These are phyloP conservation scores for Coemansia sp. DNA, from an alignment of 192 early-diverging fungal species.

Conservation along the genomic window DNA sequence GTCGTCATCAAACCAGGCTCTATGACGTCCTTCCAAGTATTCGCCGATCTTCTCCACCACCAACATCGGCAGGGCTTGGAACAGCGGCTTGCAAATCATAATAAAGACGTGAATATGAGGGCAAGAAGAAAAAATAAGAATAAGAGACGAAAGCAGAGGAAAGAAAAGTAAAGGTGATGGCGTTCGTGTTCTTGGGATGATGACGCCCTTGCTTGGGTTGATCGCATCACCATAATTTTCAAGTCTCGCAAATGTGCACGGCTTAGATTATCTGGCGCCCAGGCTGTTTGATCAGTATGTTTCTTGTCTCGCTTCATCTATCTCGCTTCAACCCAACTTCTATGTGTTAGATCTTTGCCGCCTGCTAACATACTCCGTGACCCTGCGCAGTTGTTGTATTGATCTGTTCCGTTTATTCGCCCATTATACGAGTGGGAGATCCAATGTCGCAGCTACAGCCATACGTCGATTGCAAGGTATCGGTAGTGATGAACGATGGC, in stretches of 20 bases:
- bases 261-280: not conserved
- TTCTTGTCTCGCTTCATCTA: not conserved
- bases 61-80: not conserved
- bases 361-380: conserved; percentile 6
- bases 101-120: too few relatives aligned
- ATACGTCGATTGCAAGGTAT: conserved; percentile 40
- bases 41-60: not conserved
- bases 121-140: not conserved
- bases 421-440: too few relatives aligned
- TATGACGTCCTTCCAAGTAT: not conserved
- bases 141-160: not conserved
- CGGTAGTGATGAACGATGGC: conserved; percentile 48
- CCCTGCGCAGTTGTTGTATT: not conserved
- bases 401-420: too few relatives aligned
- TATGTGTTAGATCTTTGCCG: not conserved
- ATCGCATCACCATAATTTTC: not conserved
- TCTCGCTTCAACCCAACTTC: not conserved
- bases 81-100: not conserved
- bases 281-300: not conserved
- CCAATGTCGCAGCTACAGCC: conserved; percentile 47
- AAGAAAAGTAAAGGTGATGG: not conserved
- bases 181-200: not conserved
- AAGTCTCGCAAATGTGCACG: not conserved
- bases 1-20: not conserved
- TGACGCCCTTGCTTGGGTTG: not conserved